These are phyloP conservation scores for Podila horticola DNA, from an alignment of 192 early-diverging fungal genomes.

Conservation along the genomic window DNA sequence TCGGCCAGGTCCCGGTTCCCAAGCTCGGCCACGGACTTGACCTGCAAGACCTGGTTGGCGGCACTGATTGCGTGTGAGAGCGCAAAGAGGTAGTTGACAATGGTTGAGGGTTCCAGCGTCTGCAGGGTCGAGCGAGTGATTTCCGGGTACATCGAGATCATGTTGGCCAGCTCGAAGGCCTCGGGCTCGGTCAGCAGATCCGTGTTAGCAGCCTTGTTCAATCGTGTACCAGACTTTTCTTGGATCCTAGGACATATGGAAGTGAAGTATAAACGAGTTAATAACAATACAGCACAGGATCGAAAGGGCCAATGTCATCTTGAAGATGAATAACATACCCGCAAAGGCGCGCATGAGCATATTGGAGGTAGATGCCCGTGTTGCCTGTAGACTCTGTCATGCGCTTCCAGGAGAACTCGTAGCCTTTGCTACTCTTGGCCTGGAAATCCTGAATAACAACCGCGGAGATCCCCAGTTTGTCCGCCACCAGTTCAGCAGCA, in stretches of 20 bases:
- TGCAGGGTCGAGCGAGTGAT: constrained; percentile 67
- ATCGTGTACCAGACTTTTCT: constrained; percentile 64
- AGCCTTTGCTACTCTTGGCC: constrained; percentile 87
- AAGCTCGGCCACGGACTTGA: constrained; percentile 62
- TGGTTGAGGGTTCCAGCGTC: constrained; percentile 79
- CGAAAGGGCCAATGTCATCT: not conserved
- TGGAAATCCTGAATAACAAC: constrained; percentile 90
- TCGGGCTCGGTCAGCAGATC: constrained; percentile 74
- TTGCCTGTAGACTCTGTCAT: constrained; percentile 94
- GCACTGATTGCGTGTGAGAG: constrained; percentile 79
- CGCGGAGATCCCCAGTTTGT: constrained; percentile 87
- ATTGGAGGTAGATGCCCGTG: constrained; percentile 97
- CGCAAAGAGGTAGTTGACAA: constrained; percentile 82
- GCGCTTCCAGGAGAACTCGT: constrained; percentile 88
- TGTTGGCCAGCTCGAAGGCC: constrained; percentile 75
- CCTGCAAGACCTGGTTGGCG: constrained; percentile 73
- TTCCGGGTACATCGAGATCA: constrained; percentile 86
- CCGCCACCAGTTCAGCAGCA: constrained; percentile 69
- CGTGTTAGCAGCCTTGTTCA: constrained; percentile 64
- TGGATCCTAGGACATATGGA: constrained; percentile 66
- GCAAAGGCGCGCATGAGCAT: constrained; percentile 92
- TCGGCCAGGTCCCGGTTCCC: constrained; percentile 68
- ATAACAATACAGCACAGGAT: not conserved
- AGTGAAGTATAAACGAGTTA: not conserved
- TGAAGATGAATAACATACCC: constrained; percentile 58